phyloP scores from a whole-genome alignment of 257 asterid genomes.

The Solanum piurae region DNA sequence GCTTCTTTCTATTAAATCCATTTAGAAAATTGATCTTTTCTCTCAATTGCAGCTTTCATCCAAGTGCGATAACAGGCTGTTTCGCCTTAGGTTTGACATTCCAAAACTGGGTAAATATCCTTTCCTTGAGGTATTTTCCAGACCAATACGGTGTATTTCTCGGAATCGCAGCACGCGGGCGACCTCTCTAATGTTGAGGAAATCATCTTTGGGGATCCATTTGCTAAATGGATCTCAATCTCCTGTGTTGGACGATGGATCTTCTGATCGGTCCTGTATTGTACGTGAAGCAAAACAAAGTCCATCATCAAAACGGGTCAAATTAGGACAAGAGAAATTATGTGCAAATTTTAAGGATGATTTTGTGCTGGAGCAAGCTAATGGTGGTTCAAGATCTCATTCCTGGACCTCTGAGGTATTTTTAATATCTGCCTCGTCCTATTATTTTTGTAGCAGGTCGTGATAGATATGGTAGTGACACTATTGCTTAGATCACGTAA shows the following conservation, averaged over 20 bases:
- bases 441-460: not conserved
- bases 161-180: constrained; percentile 46
- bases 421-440: not conserved
- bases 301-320: constrained; percentile 75
- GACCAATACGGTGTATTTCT: constrained; percentile 73
- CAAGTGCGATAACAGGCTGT: constrained; percentile 74
- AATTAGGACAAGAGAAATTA: constrained; percentile 58
- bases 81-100: constrained; percentile 52
- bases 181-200: constrained; percentile 32
- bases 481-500: not conserved
- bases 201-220: constrained; percentile 32
- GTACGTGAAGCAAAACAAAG: constrained; percentile 80
- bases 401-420: constrained; percentile 47
- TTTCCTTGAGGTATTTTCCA: constrained; percentile 44
- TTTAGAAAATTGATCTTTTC: not conserved
- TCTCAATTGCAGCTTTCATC: constrained; percentile 65
- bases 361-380: constrained; percentile 18
- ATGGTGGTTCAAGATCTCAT: constrained; percentile 29
- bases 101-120: constrained; percentile 46
- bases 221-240: constrained; percentile 39
- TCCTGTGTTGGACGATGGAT: constrained; percentile 41
- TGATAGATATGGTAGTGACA: not conserved
- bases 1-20: not conserved
- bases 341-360: constrained; percentile 23
- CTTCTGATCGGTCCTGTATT: constrained; percentile 43